Evolutionary conservation across 768 basidiomycete genomes (phyloP).

Genomic region (Agaricus blazei): DNA sequence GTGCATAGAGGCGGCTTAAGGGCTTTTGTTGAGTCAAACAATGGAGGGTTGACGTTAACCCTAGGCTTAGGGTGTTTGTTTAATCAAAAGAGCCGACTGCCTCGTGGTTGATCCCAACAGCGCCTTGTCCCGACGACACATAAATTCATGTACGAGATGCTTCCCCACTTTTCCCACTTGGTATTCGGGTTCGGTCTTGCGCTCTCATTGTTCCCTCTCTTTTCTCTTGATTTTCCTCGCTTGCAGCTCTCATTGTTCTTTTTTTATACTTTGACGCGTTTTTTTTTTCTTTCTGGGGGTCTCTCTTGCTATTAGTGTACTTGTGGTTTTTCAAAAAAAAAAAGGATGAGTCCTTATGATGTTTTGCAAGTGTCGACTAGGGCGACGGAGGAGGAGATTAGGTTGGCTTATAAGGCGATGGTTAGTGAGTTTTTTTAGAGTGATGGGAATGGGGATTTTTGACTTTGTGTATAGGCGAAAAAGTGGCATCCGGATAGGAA

Average conservation of each 20-base stretch:
- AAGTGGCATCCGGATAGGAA: conserved; percentile 9
- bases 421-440: background rate
- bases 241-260: background rate
- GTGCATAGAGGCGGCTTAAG: background rate
- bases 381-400: conserved; percentile 6
- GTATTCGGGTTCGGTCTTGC: background rate
- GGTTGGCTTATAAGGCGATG: conserved; percentile 5
- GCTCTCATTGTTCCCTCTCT: background rate
- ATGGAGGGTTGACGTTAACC: background rate
- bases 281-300: background rate
- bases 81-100: background rate
- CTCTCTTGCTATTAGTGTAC: too few species aligned
- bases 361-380: conserved; percentile 3
- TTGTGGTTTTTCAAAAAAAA: background rate
- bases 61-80: too few species aligned
- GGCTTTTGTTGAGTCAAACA: background rate
- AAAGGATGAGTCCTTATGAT: conserved; percentile 5
- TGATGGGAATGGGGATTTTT: too few species aligned
- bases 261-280: background rate
- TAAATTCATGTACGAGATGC: background rate
- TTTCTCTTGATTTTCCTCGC: background rate
- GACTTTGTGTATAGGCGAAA: background rate
- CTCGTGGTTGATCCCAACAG: conserved; percentile 7
- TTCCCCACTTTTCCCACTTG: background rate
- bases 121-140: background rate